Evolutionary conservation across 495 filamentous ascomycete genomes (phyloP).

Genomic region (Penicillium fimorum): DNA sequence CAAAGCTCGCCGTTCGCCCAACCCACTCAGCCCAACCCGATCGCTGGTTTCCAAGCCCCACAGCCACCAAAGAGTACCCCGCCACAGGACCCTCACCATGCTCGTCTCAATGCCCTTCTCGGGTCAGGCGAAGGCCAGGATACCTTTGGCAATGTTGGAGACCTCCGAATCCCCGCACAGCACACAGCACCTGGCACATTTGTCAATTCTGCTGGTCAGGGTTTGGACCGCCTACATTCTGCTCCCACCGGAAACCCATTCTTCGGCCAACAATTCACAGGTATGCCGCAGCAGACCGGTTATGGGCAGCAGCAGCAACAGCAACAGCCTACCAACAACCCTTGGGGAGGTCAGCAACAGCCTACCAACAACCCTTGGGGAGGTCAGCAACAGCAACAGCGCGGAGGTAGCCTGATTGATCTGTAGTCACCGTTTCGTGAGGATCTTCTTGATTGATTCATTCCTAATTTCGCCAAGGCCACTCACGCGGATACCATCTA

Average conservation of each 20-base stretch:
- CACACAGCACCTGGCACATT: slow-evolving; percentile 97
- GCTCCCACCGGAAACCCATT: slow-evolving; percentile 89
- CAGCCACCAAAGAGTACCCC: slow-evolving; percentile 47
- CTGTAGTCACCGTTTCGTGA: slow-evolving; percentile 50
- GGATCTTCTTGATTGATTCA: slow-evolving; percentile 19
- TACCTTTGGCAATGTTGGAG: slow-evolving; percentile 93
- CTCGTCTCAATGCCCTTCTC: slow-evolving; percentile 87
- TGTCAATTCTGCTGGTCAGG: slow-evolving; percentile 88
- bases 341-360: slow-evolving; percentile 66
- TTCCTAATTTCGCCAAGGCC: slow-evolving; percentile 8
- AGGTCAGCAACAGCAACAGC: slow-evolving; percentile 57
- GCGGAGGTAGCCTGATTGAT: slow-evolving; percentile 85
- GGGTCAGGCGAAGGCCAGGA: slow-evolving; percentile 87
- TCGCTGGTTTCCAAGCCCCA: slow-evolving; percentile 51
- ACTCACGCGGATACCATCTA: slow-evolving; percentile 21
- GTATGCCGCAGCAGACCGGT: slow-evolving; percentile 44
- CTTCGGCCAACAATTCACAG: slow-evolving; percentile 75
- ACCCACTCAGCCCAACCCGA: slow-evolving; percentile 44
- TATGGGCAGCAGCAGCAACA: slow-evolving; percentile 61
- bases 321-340: slow-evolving; percentile 57
- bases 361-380: slow-evolving; percentile 79
- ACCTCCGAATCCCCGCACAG: slow-evolving; percentile 92
- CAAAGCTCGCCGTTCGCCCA: slow-evolving; percentile 36
- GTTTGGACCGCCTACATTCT: slow-evolving; percentile 63
- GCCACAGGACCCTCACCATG: slow-evolving; percentile 69